A percentile compares a stretch with the other conserved stretches of the same genome.
phyloP scores from a whole-genome alignment of 768 basidiomycete species.

The Xanthoconium stramineum region DNA sequence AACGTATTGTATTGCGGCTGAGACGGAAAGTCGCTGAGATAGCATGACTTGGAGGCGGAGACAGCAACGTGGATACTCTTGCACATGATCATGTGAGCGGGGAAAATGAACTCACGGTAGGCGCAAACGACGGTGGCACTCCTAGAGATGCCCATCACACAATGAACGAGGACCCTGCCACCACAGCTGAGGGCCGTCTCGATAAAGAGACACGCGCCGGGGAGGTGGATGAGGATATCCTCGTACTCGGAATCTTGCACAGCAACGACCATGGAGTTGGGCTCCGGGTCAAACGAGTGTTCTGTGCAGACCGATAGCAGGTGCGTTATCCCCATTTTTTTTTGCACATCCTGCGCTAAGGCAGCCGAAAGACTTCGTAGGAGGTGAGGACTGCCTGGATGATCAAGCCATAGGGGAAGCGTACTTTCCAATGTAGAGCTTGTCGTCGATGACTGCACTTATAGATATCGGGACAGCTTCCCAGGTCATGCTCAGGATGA shows the following conservation, averaged over 20 bases:
- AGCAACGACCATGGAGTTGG: conserved; percentile 32
- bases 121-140: conserved; percentile 60
- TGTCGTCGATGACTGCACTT: conserved; percentile 28
- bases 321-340: conserved; percentile 49
- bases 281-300: conserved; percentile 40
- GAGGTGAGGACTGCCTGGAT: background rate
- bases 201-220: conserved; percentile 59
- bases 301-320: conserved; percentile 57
- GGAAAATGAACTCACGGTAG: conserved; percentile 40
- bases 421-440: conserved; percentile 37
- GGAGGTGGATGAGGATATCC: conserved; percentile 63
- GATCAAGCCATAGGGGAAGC: background rate
- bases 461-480: conserved; percentile 25
- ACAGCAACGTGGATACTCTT: background rate
- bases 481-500: conserved; percentile 26
- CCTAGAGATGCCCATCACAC: conserved; percentile 69
- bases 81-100: background rate
- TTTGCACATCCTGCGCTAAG: conserved; percentile 29
- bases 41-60: conserved; percentile 45
- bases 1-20: conserved; percentile 47
- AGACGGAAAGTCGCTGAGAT: conserved; percentile 38
- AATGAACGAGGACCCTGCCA: conserved; percentile 67
- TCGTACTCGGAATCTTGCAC: conserved; percentile 49
- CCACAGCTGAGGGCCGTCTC: conserved; percentile 48
- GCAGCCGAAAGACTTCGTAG: conserved; percentile 30